These are phyloP conservation scores for Glutinoglossum americanum DNA, from an alignment of 495 filamentous ascomycete genomes.

Conservation along the genomic window DNA sequence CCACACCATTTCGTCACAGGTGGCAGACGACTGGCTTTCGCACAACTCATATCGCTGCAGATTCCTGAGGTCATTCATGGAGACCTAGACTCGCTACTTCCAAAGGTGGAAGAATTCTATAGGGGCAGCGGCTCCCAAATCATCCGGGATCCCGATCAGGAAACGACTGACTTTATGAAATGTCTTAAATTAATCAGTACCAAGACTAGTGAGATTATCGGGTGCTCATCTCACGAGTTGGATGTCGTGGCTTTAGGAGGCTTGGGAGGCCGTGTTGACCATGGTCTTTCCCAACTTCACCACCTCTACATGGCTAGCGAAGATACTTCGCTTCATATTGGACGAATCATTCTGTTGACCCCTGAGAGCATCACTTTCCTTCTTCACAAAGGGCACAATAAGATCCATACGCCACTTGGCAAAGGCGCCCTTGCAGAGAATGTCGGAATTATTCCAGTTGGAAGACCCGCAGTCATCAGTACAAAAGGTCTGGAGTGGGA, in stretches of 20 bases:
- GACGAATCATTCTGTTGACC: conserved; percentile 48
- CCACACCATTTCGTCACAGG: too few species aligned
- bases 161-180: conserved; percentile 69
- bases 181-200: conserved; percentile 38
- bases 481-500: conserved; percentile 81
- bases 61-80: conserved; percentile 56
- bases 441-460: conserved; percentile 70
- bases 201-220: background rate
- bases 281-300: conserved; percentile 71
- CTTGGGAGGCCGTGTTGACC: conserved; percentile 76
- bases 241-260: conserved; percentile 57
- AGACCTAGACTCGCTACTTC: conserved; percentile 65
- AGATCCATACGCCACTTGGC: conserved; percentile 35
- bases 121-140: conserved; percentile 28
- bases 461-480: conserved; percentile 45
- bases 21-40: too few species aligned
- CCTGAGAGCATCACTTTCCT: conserved; percentile 64
- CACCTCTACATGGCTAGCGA: conserved; percentile 35
- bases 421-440: conserved; percentile 31
- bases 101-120: conserved; percentile 38
- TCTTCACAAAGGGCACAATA: conserved; percentile 42
- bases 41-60: conserved; percentile 16
- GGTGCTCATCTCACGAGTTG: background rate
- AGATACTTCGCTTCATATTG: conserved; percentile 5
- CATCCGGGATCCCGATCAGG: conserved; percentile 48